Conservation (phyloP, 805 yeast species). For the Candida schatavii region DNA sequence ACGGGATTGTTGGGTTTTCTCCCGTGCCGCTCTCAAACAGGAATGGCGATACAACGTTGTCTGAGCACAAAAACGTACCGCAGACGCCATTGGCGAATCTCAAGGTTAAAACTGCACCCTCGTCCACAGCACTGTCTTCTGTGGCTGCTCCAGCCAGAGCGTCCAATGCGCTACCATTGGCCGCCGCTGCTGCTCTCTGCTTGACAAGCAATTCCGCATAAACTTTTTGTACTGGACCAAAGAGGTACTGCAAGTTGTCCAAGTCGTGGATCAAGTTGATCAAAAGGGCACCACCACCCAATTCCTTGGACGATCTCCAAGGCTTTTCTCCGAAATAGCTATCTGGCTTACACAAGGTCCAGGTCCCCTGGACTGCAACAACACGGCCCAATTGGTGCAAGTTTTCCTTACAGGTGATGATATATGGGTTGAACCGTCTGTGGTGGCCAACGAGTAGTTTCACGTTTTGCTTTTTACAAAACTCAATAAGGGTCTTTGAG, state of each 20-base stretch:
- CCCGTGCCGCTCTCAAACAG: slow-evolving; percentile 40
- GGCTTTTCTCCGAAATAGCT: slow-evolving; percentile 28
- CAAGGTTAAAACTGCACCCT: slow-evolving; percentile 35
- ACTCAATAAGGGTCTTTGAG: slow-evolving; percentile 26
- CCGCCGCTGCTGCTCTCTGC: slow-evolving; percentile 21
- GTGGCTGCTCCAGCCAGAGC: slow-evolving; percentile 2
- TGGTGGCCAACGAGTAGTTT: slow-evolving; percentile 39
- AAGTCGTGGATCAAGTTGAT: slow-evolving; percentile 40
- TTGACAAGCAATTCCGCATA: slow-evolving; percentile 34
- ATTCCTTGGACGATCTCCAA: slow-evolving; percentile 27
- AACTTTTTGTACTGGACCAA: slow-evolving; percentile 36
- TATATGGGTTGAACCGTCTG: slow-evolving; percentile 39
- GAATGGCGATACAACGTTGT: slow-evolving; percentile 36
- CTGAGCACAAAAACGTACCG: slow-evolving; percentile 38
- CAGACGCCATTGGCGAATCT: slow-evolving; percentile 29
- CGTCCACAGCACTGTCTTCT: slow-evolving; percentile 23
- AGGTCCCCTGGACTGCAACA: slow-evolving; percentile 38
- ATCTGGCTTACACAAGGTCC: slow-evolving; percentile 37
- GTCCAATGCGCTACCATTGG: slow-evolving; percentile 5
- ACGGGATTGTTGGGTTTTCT: slow-evolving; percentile 37
- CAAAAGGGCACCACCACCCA: slow-evolving; percentile 37
- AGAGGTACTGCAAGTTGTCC: slow-evolving; percentile 34
- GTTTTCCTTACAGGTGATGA: slow-evolving; percentile 30
- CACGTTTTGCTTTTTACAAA: slow-evolving; percentile 19
- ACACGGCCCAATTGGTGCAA: slow-evolving; percentile 27